phyloP scores from a whole-genome alignment of 2,329 filamentous ascomycete species.

The Aspergillus japonicus region DNA sequence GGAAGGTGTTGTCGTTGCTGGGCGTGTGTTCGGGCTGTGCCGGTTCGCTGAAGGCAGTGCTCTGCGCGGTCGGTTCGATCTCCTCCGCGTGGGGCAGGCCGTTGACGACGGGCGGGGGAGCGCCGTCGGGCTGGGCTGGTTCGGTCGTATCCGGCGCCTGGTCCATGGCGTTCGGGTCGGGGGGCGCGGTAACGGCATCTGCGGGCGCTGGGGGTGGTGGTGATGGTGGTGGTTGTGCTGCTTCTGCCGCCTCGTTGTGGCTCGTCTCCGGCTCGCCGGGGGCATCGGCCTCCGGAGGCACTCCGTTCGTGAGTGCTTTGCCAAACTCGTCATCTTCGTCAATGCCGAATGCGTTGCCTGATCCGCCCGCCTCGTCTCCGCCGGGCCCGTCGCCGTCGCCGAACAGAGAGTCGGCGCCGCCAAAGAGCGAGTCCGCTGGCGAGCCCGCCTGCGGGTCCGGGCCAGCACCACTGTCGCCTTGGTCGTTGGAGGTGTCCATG shows the following conservation, averaged over 20 bases:
- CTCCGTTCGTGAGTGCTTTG: constrained; percentile 65
- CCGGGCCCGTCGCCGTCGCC: constrained; percentile 69
- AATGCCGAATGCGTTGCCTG: constrained; percentile 65
- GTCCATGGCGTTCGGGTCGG: constrained; percentile 5
- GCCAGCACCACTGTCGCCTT: constrained; percentile 39
- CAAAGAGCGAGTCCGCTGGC: constrained; percentile 79
- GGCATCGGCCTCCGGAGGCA: constrained; percentile 52
- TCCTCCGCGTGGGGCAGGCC: constrained; percentile 46
- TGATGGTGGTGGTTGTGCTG: constrained; percentile 3
- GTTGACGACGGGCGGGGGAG: constrained; percentile 35
- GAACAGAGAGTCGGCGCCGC: constrained; percentile 82
- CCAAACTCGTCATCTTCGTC: constrained; percentile 86
- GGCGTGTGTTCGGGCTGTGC: constrained; percentile 50
- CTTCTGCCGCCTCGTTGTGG: constrained; percentile 18
- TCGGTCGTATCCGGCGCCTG: constrained; percentile 21
- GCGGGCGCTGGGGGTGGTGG: constrained; percentile 6
- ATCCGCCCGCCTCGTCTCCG: constrained; percentile 48
- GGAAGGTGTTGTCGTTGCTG: constrained; percentile 69
- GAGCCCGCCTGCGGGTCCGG: constrained; percentile 61
- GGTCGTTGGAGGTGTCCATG: constrained; percentile 39
- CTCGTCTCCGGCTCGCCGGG: constrained; percentile 33
- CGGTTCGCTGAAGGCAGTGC: constrained; percentile 25
- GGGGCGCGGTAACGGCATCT: constrained; percentile 11
- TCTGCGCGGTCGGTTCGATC: constrained; percentile 29
- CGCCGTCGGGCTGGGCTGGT: constrained; percentile 23